These are phyloP conservation scores for Phytopythium helicoides DNA, from an alignment of 352 stramenopile genomes.

Conservation along the genomic window DNA sequence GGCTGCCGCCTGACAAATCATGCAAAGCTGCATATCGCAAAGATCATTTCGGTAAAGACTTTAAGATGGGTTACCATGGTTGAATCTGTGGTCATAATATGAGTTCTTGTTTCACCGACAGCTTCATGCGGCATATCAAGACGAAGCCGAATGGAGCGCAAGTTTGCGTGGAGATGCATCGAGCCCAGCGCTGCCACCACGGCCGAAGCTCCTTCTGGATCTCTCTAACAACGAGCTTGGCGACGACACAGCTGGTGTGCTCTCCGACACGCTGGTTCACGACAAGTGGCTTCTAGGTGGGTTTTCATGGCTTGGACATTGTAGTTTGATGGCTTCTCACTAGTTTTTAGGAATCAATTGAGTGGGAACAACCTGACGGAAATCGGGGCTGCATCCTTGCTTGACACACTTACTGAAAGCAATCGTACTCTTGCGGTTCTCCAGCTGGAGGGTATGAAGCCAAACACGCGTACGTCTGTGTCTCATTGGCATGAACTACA, in stretches of 20 bases:
- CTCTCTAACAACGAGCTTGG: conserved; percentile 45
- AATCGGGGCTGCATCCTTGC: conserved; percentile 20
- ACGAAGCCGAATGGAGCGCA: conserved; percentile 55
- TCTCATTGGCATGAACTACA: neutral
- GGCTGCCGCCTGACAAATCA: conserved; percentile 49
- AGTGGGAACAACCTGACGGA: conserved; percentile 37
- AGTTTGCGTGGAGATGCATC: conserved; percentile 41
- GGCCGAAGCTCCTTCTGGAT: conserved; percentile 39
- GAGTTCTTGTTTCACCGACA: conserved; percentile 6
- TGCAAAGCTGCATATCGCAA: conserved; percentile 43
- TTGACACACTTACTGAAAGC: conserved; percentile 33
- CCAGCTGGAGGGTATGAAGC: conserved; percentile 25
- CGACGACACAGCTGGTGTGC: conserved; percentile 28
- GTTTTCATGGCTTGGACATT: neutral
- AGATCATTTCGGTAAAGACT: conserved; percentile 51
- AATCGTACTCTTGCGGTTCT: conserved; percentile 53
- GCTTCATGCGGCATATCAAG: conserved; percentile 50
- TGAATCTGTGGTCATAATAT: too few species aligned
- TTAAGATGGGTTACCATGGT: too few species aligned
- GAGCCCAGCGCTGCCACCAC: neutral
- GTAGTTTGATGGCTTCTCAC: neutral
- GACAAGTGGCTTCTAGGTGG: conserved; percentile 66
- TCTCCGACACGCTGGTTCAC: conserved; percentile 55
- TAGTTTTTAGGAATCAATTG: conserved; percentile 37
- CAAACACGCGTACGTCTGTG: neutral